Base-by-base conservation (phyloP, 768 basidiomycete species). In the Coprinopsis cinerea region DNA sequence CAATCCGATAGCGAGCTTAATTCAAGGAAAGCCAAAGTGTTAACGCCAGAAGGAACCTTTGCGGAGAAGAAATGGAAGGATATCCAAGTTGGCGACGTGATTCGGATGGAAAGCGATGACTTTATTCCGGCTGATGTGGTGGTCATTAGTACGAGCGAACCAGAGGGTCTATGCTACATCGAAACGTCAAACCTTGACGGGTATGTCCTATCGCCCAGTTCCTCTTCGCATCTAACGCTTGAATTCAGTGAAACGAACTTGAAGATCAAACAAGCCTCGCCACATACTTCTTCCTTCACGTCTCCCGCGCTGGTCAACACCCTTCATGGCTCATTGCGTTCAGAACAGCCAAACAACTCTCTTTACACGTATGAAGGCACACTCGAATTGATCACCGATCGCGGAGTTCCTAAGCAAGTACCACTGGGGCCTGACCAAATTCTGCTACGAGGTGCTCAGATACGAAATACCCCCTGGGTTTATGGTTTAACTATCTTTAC, bases 131-230 rank as follows among this genome's bases (percentile, higher is more conserved):
- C 96, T 10, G 96, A 99, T 67, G 75, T 96, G 67, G 63, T 97
- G 1, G 72, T 98, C 43, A 56, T 98, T 47, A 83, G 82, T 53
- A 91, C 89, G 11, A 92, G 88, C 63, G 96, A 99, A 64, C 96
- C 96, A 0, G 96, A 99, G 63, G 93, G 96, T 0, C 72, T 98
- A 40, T 97, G 95, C 57, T 99, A 97, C 63, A 91, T 98, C 54
- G 96, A 99, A 67, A 99, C 96, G 0, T 88, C 90, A 5, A 99
- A 99, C 64, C 76, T 99, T 23, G 96, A 99, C 60, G 96, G 95
- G 92, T 94, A 73, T 56, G 69, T 56, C 4, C 37, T 5, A 4
- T 44, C 9, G 5, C 28, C 20, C 28, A 6, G 35, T 30, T 17
- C 17, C 44, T 35, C 49, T 40, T 41, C 34, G n/a, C n/a, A n/a